Percentiles rank a stretch among this genome's conserved stretches.
Evolutionary conservation across 2,329 filamentous ascomycete species (phyloP).

Genomic region (Calonectria ilicicola): DNA sequence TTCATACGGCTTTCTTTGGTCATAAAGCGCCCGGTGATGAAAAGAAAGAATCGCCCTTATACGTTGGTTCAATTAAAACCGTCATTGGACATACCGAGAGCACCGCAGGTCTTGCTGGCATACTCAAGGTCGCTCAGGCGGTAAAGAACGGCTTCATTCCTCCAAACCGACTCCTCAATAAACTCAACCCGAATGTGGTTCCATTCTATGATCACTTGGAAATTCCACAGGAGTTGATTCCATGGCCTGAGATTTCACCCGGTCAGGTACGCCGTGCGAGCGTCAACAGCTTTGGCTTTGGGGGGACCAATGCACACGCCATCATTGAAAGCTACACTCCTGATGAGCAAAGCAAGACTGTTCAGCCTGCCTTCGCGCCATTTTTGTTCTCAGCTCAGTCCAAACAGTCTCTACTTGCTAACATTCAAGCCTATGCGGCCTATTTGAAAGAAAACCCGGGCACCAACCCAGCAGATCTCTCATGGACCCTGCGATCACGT

Average conservation of each 20-base stretch:
- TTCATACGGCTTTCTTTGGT: neutral
- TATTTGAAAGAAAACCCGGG: neutral
- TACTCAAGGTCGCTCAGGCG: conserved; percentile 33
- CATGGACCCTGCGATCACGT: neutral
- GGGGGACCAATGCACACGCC: conserved; percentile 57
- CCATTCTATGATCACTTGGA: conserved; percentile 39
- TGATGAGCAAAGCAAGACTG: neutral
- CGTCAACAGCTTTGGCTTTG: conserved; percentile 53
- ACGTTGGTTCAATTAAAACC: conserved; percentile 44
- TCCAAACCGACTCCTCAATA: conserved; percentile 46
- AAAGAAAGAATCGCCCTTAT: conserved; percentile 16
- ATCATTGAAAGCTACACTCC: conserved; percentile 41
- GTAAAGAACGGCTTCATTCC: conserved; percentile 38
- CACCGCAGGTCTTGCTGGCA: conserved; percentile 37
- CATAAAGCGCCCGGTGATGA: conserved; percentile 42
- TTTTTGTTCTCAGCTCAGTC: conserved; percentile 24
- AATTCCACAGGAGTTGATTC: conserved; percentile 30
- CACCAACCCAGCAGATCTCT: neutral
- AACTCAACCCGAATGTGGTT: conserved; percentile 41
- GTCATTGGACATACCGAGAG: conserved; percentile 43
- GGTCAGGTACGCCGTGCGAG: conserved; percentile 32
- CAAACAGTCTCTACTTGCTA: neutral
- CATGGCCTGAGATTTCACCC: conserved; percentile 32
- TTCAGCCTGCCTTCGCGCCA: conserved; percentile 2
- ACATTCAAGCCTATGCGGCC: neutral